Conservation (phyloP, 2,329 filamentous ascomycete genomes). For the Beauveria caledonica region DNA sequence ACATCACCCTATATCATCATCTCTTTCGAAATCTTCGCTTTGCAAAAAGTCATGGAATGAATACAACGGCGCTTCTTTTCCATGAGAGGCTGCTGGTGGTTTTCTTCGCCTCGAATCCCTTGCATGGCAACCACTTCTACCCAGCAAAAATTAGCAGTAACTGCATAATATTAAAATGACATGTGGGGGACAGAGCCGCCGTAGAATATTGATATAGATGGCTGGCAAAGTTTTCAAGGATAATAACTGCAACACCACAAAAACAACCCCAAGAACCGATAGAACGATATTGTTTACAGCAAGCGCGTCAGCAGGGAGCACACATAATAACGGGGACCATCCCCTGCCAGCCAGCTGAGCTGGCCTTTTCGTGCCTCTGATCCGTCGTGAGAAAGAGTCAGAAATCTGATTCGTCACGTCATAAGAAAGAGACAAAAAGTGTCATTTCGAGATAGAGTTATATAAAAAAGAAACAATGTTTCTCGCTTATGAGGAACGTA, state of each 20-base stretch:
- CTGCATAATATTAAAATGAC: not conserved
- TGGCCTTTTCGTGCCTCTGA: not conserved
- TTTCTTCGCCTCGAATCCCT: not conserved
- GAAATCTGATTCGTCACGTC: not conserved
- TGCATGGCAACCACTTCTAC: slow-evolving; percentile 3
- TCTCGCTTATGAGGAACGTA: not conserved
- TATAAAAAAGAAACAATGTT: not conserved
- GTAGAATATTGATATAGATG: not conserved
- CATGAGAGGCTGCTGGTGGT: too few relatives aligned
- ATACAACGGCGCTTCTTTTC: too few relatives aligned
- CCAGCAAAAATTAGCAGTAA: not conserved
- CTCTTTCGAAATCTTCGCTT: not conserved
- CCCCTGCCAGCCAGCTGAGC: not conserved
- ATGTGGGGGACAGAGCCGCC: not conserved
- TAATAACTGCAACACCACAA: not conserved
- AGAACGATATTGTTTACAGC: not conserved
- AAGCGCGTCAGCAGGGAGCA: not conserved
- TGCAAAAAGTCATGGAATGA: not conserved
- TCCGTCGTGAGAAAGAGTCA: too few relatives aligned
- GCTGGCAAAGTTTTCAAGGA: not conserved
- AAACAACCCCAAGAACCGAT: not conserved
- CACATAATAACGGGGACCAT: not conserved
- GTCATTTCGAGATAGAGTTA: too few relatives aligned
- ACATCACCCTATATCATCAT: not conserved
- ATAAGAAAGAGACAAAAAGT: not conserved